Base-by-base conservation (phyloP, 2,329 filamentous ascomycete genomes). In the Rosellinia necatrix region DNA sequence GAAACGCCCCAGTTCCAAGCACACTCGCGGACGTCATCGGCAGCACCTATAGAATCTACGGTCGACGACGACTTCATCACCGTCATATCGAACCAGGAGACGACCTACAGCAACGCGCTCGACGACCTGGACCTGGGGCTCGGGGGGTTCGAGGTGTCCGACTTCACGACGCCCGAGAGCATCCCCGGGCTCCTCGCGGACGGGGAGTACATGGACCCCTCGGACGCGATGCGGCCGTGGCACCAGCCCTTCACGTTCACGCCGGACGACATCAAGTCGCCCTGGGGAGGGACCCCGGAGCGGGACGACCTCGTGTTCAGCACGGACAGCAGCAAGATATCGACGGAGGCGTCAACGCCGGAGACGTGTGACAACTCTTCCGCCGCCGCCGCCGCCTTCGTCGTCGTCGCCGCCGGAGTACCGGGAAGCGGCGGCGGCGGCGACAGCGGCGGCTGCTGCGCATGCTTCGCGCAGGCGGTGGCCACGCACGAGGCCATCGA, bases 401-500 rank as follows among this genome's bases (percentile, higher is more conserved):
- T n/a, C n/a, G n/a, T n/a, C n/a, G n/a, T n/a, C n/a, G n/a, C n/a
- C n/a, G n/a, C n/a, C n/a, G n/a, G n/a, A n/a, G n/a, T n/a, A n/a
- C n/a, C n/a, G n/a, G n/a, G n/a, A n/a, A n/a, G n/a, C n/a, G n/a
- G n/a, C n/a, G n/a, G n/a, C n/a, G n/a, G n/a, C n/a, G n/a, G n/a
- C n/a, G n/a, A n/a, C n/a, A n/a, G n/a, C n/a, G n/a, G n/a, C n/a
- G n/a, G n/a, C n/a, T n/a, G 24, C 46, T 62, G 60, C 32, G 47
- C 57, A 9, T 62, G 60, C 25, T 60, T 58, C 49, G 55, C 46
- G 10, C 60, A 52, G 32, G 60, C 58, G 9, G 29, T 58, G n/a
- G 50, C 34, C 44, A 60, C 57, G 22, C 48, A 60, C 27, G 60
- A 62, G 19, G 50, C 58, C 24, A 60, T 62, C 24, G 60, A 62